Evolutionary conservation across 441 rosid genomes (phyloP), one percentile per base, ranked within the genome.

Genomic region (Daphne laureola): DNA sequence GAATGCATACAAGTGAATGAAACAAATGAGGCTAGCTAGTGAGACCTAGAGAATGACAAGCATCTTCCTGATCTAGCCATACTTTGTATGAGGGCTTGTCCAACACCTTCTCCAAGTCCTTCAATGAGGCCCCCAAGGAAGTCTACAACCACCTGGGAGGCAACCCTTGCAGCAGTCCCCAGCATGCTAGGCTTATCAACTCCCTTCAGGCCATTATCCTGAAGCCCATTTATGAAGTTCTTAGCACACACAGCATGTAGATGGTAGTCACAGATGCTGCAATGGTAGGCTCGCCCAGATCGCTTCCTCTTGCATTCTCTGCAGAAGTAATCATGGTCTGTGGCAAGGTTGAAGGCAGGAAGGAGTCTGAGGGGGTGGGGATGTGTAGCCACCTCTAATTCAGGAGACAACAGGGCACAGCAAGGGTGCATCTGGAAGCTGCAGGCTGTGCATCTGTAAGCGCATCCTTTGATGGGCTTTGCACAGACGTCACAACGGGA

Each of bases 391-490:
- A 77, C 73, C 51, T 75, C 60, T 25, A 86, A 65, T 13, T 81
- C 70, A 14, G 72, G 69, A n/a, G 94, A 76, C 46, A 92, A 70
- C 94, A 73, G 78, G 40, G 95, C 85, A 40, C 98, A 92, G 63
- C 96, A 78, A 14, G 98, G 96, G 73, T 92, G 95, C 81, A 92
- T 83, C 49, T 86, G 95, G 64, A 81, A 84, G 50, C 62, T 70
- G 43, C 98, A 92, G 3, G 80, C 80, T 36, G 64, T 71, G 85
- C 98, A 92, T 66, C 78, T 68, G 67, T 80, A 92, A 8, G 62
- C 71, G 63, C 76, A 84, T 26, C 96, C 95, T 78, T 78, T 78
- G 14, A 76, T 71, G 53, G 86, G 53, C 58, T 81, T 86, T 56
- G 77, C 84, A 58, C 98, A 92, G 3, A 78, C 72, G 55, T 81